Conservation (phyloP, 169 alveolate species). For the Babesia bovis region DNA sequence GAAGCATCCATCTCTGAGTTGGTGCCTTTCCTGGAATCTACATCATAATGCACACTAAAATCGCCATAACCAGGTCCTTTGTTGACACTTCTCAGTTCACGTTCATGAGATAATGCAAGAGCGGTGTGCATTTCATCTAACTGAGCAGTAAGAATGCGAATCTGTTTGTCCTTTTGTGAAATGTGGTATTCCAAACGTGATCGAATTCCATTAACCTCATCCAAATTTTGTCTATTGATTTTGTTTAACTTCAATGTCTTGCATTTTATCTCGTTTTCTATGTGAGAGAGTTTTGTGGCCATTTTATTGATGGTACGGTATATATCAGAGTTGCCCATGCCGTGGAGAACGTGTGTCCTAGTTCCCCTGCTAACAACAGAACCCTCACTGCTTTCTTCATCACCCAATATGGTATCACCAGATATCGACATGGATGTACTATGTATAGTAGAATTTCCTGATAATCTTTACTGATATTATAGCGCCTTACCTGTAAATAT, state of each 20-base stretch:
- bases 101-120: conserved; percentile 63
- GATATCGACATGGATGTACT: neutral
- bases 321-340: conserved; percentile 31
- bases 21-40: neutral
- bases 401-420: neutral
- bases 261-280: conserved; percentile 49
- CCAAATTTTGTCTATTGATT: conserved; percentile 47
- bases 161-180: conserved; percentile 54
- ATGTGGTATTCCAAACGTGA: conserved; percentile 56
- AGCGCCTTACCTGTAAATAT: neutral
- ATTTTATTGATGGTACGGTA: conserved; percentile 48
- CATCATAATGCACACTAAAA: neutral
- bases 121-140: conserved; percentile 70
- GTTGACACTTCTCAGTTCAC: conserved; percentile 50
- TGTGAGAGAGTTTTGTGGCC: conserved; percentile 54
- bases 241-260: conserved; percentile 60
- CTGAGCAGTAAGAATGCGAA: conserved; percentile 42
- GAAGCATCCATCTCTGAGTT: no score
- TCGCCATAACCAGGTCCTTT: neutral
- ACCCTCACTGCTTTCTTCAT: neutral
- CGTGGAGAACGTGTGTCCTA: conserved; percentile 2
- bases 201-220: conserved; percentile 40
- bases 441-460: neutral
- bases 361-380: neutral
- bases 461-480: neutral